Evolutionary conservation across 2,329 filamentous ascomycete species (phyloP).

Genomic region (Stylonectria norvegica): DNA sequence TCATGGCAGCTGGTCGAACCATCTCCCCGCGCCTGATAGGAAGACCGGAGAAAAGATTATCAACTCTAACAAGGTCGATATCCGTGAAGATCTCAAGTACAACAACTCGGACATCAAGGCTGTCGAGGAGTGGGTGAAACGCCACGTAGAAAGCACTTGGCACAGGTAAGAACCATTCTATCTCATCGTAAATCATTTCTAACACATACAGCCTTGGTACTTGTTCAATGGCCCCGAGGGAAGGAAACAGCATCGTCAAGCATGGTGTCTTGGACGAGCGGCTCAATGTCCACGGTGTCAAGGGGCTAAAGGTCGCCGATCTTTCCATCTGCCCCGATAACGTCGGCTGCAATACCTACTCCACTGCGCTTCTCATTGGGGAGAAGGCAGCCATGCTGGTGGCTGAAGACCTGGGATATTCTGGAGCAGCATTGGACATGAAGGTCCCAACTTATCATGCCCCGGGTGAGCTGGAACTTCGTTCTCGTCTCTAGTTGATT

Average conservation of each 20-base stretch:
- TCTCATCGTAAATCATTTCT: no score
- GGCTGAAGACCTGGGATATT: constrained; percentile 72
- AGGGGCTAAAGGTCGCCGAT: constrained; percentile 75
- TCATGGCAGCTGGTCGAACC: constrained; percentile 68
- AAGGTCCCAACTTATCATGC: constrained; percentile 64
- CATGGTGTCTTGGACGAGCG: constrained; percentile 75
- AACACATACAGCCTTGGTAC: constrained; percentile 47
- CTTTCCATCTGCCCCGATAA: constrained; percentile 76
- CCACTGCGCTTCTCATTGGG: constrained; percentile 69
- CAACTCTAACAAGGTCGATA: constrained; percentile 60
- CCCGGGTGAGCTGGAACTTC: constrained; percentile 44
- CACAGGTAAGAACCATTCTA: no score
- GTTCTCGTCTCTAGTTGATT: constrained; percentile 38
- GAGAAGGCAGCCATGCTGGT: constrained; percentile 70
- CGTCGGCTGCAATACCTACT: constrained; percentile 67
- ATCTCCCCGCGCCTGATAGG: constrained; percentile 52
- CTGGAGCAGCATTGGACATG: constrained; percentile 71
- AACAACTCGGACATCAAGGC: constrained; percentile 59
- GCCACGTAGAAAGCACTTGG: constrained; percentile 75
- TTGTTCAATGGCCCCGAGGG: constrained; percentile 71
- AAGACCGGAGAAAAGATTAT: constrained; percentile 45
- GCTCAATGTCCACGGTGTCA: constrained; percentile 73
- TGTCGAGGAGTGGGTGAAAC: constrained; percentile 67
- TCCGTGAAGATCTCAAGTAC: constrained; percentile 65
- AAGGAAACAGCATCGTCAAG: constrained; percentile 78